Base-by-base conservation (phyloP, 306 rosid genomes). In the Glycine soja region DNA sequence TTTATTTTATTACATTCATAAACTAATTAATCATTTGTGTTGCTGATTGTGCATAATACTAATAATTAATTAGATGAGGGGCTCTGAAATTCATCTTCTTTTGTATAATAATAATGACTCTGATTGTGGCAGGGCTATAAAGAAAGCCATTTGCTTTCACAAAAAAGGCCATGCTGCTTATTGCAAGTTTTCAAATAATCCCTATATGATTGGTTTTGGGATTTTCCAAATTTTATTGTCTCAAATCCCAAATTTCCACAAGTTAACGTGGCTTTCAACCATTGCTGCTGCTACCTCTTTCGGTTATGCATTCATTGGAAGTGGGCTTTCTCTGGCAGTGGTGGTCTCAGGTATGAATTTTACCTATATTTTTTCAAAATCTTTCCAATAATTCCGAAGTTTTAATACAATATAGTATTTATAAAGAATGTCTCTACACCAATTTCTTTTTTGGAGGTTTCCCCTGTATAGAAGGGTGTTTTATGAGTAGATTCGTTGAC, bases 131-230 rank as follows among this genome's bases (percentile, higher is more conserved):
- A 90, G 94, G 79, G 90, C 97, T 43, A 86, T 90, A 50, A 85
- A 76, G 80, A 92, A 86, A 85, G 67, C 89, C 7, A 76, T 79
- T 66, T 92, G 94, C 75, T 88, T 89, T 79, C 91, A 89, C 80
- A 38, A 16, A 54, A 53, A 56, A 6, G 92, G 92, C 3, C 81
- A 65, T 51, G 59, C 40, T 46, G 86, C 91, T 34, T 30, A 85
- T 47, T 92, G 97, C 93, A 90, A 85, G 77, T 90, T 90, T 71
- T 89, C 93, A 51, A 87, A 85, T 47, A 89, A 89, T 71, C 94
- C 94, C 9, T 92, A 83, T 57, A 90, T 92, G 86, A 46, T 88
- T 2, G 92, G 76, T 13, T 81, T 90, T 63, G 94, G 92, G 79
- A 1, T 86, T 0, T 5, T 76, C 13, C 89, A 92, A 76, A 78